Percentiles rank a stretch among this genome's conserved stretches.
These are phyloP conservation scores for Marchantia polymorpha DNA, from an alignment of 225 moss, liverwort and hornwort species.

Conservation along the genomic window DNA sequence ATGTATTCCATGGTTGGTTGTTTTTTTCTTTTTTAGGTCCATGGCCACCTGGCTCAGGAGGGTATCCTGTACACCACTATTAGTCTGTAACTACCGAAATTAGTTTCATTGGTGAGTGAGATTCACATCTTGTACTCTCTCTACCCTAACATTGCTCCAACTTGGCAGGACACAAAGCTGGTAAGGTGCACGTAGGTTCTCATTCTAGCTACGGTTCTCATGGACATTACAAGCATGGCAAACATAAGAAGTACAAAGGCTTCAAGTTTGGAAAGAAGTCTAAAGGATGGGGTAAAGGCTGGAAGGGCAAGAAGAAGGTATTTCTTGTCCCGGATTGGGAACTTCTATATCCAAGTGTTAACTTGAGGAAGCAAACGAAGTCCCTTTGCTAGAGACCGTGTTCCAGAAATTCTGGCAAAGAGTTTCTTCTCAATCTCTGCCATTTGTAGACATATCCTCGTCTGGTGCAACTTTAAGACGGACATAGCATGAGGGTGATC, in stretches of 20 bases:
- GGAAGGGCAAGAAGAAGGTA: constrained; percentile 32
- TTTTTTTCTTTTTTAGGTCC: neutral
- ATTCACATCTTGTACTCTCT: constrained; percentile 7
- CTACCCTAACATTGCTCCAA: neutral
- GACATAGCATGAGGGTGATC: neutral
- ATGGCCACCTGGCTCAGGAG: constrained; percentile 13
- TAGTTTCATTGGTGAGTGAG: constrained; percentile 24
- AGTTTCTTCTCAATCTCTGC: neutral
- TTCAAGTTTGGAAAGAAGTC: constrained; percentile 22
- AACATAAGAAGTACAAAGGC: constrained; percentile 34
- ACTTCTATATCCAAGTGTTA: neutral
- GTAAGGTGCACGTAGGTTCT: constrained; percentile 34
- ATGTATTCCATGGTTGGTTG: neutral
- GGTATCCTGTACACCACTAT: constrained; percentile 15
- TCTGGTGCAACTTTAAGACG: neutral
- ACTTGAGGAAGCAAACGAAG: neutral
- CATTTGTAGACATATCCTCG: neutral
- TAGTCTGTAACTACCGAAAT: constrained; percentile 7
- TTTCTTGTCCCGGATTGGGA: neutral
- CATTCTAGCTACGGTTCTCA: constrained; percentile 26
- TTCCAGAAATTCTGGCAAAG: neutral
- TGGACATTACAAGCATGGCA: constrained; percentile 34
- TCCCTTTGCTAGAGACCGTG: neutral
- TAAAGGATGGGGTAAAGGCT: constrained; percentile 18
- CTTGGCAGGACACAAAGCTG: constrained; percentile 23